Evolutionary conservation across 2,329 filamentous ascomycete species (phyloP).

Genomic region (Curvularia lunata): DNA sequence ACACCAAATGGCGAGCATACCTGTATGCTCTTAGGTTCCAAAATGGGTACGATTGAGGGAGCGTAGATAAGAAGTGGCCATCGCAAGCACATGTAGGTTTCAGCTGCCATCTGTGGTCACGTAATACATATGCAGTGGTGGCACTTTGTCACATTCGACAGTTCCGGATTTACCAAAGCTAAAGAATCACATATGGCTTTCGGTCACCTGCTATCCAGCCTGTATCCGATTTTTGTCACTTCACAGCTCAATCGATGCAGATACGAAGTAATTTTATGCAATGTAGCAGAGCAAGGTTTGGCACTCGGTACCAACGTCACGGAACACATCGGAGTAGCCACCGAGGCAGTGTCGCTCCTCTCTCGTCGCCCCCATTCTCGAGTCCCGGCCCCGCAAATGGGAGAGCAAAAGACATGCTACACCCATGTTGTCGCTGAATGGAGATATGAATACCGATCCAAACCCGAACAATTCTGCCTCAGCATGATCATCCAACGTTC

Average conservation of each 20-base stretch:
- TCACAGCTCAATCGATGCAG: background rate
- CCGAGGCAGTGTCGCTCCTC: background rate
- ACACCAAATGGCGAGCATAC: background rate
- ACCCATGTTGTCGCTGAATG: background rate
- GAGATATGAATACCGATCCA: background rate
- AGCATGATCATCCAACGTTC: background rate
- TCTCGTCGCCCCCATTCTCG: background rate
- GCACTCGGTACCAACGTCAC: background rate
- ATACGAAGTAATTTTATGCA: background rate
- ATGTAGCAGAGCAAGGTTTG: background rate
- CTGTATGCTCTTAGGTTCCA: background rate
- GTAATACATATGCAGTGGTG: constrained; percentile 1
- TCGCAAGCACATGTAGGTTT: background rate
- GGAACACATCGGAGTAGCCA: background rate
- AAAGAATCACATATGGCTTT: background rate
- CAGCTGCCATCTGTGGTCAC: background rate
- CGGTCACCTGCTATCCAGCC: background rate
- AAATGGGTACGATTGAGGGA: background rate
- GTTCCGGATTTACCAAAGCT: background rate
- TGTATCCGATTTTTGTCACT: background rate
- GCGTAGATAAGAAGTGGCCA: background rate
- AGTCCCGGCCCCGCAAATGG: background rate
- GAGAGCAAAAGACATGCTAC: background rate
- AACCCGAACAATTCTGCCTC: background rate
- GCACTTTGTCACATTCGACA: background rate